Base-by-base conservation (phyloP, 768 basidiomycete genomes). In the Kwoniella dejecticola region DNA sequence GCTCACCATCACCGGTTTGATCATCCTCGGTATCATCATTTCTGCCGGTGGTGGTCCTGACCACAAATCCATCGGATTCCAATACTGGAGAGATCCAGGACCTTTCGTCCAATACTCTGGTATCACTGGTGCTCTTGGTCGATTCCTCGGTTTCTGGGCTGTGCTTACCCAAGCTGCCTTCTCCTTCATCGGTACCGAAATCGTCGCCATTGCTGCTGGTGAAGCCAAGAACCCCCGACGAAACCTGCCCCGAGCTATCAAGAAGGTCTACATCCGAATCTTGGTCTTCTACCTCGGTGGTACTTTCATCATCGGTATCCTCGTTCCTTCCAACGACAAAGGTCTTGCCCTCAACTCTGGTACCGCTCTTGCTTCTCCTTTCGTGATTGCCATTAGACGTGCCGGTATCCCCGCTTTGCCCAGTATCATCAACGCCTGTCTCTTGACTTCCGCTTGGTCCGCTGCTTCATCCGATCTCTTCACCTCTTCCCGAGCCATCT, bases 361-460 rank as follows among this genome's bases (percentile, higher is more conserved):
- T 27, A 87, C 85, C 17, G 87, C 88, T 57, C 86, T 87, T 13
- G 85, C 86, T 1, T 89, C 89, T 42, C 89, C 94, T 0, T 96
- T 93, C 79, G 93, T 96, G 66, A 90, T 98, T 67, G 95, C 93
- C 53, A 80, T 81, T 64, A 49, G 70, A 54, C 66, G 82, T 44
- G 87, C 93, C 6, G 94, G 95, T n/a, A 97, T 96, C 78, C 88
- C 86, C 66, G 83, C 81, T 4, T 80, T 96, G 0, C 93, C 94
- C 17, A 88, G 87, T 42, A 88, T 92, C 72, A 78, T 85, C 71
- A 74, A 70, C 67, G 70, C 72, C 85, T 74, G 76, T 75, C 82
- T 95, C 13, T 80, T 98, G 65, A 90, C 89, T 38, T 90, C 91
- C 2, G 92, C 93, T 4, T 93, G 90, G 88, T 95, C 92, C 24